phyloP scores from a whole-genome alignment of 306 rosid genomes.

The Castanea crenata region DNA sequence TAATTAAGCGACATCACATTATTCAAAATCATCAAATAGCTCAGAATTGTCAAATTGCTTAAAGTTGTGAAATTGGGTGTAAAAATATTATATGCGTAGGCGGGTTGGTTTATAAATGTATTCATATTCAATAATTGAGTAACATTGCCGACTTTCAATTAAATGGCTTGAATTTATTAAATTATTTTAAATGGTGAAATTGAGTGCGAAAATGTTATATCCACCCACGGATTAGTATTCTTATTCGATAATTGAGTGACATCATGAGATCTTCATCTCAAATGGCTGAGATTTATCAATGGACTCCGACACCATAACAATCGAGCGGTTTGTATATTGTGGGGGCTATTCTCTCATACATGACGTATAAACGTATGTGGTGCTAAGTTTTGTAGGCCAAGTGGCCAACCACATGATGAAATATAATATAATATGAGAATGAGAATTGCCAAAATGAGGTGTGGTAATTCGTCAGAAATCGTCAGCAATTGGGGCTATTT shows the following conservation, averaged over 20 bases:
- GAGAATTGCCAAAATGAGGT: neutral
- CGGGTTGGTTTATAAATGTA: no score
- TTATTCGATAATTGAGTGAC: slow-evolving; percentile 7
- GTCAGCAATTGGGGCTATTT: slow-evolving; percentile 19
- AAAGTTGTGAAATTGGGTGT: no score
- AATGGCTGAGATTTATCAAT: neutral
- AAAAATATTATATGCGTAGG: no score
- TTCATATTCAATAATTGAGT: no score
- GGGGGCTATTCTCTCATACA: neutral
- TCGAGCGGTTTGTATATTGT: neutral
- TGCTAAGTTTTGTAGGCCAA: slow-evolving; percentile 11
- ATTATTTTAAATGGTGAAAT: no score
- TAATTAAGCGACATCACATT: no score
- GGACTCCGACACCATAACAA: neutral
- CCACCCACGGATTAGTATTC: no score
- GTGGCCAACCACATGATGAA: slow-evolving; percentile 15
- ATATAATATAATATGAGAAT: neutral
- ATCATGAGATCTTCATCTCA: slow-evolving; percentile 4
- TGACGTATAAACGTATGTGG: neutral
- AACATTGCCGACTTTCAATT: no score
- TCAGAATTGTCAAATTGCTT: no score
- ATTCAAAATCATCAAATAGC: no score
- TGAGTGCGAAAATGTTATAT: no score
- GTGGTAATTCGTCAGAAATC: slow-evolving; percentile 29
- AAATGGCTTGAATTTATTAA: no score